Evolutionary conservation across 2,329 filamentous ascomycete genomes (phyloP), one percentile per base, ranked within the genome.

Genomic region (Trichoderma harzianum): DNA sequence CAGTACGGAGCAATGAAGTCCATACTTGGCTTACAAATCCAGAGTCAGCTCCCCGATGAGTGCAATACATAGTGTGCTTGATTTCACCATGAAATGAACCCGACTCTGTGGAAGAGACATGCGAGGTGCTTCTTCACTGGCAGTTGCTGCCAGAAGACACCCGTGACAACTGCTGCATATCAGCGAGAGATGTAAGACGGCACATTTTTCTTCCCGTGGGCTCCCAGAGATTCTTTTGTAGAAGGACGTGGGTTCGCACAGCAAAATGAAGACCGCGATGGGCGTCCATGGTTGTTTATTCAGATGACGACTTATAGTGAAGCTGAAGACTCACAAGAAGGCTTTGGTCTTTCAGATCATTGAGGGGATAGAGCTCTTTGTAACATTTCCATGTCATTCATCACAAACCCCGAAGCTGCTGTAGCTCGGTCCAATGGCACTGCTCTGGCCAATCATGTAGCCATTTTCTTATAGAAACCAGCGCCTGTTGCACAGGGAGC

Each of bases 221-320:
- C 14, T 32, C 11, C 8, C 2, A n/a, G 6, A 3, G 6, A 12
- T 32, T 12, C 28, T 0, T 30, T 5, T 3, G 0, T 32, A 12
- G 18, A 32, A 18, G 2, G 10, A 12, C 55, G 6, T 11, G 1
- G 6, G 28, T 32, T 12, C 10, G n/a, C 18, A 21, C 18, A 11
- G 2, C 16, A 18, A 8, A 7, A n/a, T n/a, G 28, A 60, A n/a
- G 18, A 7, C 1, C 2, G 24, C 5, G 11, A n/a, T 1, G 32
- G 18, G 14, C 8, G 12, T 21, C 28, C 1, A 32, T 11, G 55
- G 14, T 2, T n/a, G 18, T 10, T 58, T 28, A 18, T 30, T 3
- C 26, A 58, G 55, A 58, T 32, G 28, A 32, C n/a, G 28, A n/a
- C 55, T 60, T 14, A 21, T 12, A 5, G 11, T 12, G 11, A 53